phyloP scores from a whole-genome alignment of 345 rosid species.

The Lumnitzera racemosa region DNA sequence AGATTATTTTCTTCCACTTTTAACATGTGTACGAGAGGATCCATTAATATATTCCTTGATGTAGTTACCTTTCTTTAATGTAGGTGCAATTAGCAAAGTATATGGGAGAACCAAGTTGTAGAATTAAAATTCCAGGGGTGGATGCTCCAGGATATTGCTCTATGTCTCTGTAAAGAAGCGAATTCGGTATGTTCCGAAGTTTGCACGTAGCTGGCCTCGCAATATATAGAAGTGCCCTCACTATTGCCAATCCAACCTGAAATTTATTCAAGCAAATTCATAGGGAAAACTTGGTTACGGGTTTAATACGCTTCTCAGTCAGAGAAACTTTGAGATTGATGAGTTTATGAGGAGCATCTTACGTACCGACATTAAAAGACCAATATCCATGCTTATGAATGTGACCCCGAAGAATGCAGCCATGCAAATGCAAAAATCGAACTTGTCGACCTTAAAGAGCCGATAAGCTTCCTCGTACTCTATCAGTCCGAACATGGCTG shows the following conservation, averaged over 20 bases:
- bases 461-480: slow-evolving; percentile 51
- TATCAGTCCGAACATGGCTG: slow-evolving; percentile 86
- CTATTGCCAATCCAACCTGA: slow-evolving; percentile 43
- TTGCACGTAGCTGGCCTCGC: slow-evolving; percentile 67
- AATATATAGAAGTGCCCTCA: slow-evolving; percentile 49
- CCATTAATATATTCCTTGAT: neutral
- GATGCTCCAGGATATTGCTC: slow-evolving; percentile 51
- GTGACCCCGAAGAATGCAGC: slow-evolving; percentile 71
- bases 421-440: slow-evolving; percentile 76
- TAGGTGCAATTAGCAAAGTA: slow-evolving; percentile 64
- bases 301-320: too few relatives aligned
- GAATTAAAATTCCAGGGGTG: slow-evolving; percentile 37
- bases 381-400: slow-evolving; percentile 74
- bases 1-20: too few relatives aligned
- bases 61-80: slow-evolving; percentile 41
- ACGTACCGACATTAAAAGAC: slow-evolving; percentile 67
- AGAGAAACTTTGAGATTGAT: too few relatives aligned
- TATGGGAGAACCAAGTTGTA: slow-evolving; percentile 72
- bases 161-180: slow-evolving; percentile 43
- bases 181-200: slow-evolving; percentile 49
- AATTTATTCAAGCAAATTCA: neutral
- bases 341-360: neutral
- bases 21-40: too few relatives aligned
- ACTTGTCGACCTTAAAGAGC: slow-evolving; percentile 70
- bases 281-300: too few relatives aligned